Evolutionary conservation across 257 asterid genomes (phyloP).

Genomic region (Euphrasia confusa): DNA sequence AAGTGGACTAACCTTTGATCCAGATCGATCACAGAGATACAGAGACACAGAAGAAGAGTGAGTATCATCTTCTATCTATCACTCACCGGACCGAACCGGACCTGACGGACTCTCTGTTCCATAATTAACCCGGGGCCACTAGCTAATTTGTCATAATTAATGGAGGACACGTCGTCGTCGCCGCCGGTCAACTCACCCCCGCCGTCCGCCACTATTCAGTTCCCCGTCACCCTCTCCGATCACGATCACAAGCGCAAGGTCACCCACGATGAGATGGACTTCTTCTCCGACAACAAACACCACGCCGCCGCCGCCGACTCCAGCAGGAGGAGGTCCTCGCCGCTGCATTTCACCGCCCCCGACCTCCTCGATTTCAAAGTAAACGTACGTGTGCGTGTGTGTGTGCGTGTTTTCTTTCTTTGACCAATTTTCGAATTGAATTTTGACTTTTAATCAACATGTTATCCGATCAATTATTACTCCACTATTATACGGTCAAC

Average conservation of each 20-base stretch:
- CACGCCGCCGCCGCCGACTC: neutral
- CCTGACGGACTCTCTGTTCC: neutral
- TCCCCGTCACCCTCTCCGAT: neutral
- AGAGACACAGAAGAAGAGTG: too few relatives aligned
- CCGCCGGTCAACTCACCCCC: neutral
- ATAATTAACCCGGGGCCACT: neutral
- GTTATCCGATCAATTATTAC: too few relatives aligned
- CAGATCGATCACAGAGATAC: too few relatives aligned
- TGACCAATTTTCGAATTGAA: too few relatives aligned
- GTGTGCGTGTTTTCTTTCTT: too few relatives aligned
- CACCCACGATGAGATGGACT: neutral
- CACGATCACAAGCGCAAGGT: neutral
- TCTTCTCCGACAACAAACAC: neutral
- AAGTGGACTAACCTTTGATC: too few relatives aligned
- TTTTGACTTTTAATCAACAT: too few relatives aligned
- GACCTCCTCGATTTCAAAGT: slow-evolving; percentile 51
- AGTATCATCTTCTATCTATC: too few relatives aligned
- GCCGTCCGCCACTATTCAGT: neutral
- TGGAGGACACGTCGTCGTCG: neutral
- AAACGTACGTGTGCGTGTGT: slow-evolving; percentile 34
- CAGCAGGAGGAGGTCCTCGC: too few relatives aligned
- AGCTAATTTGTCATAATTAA: neutral
- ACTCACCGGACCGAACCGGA: too few relatives aligned
- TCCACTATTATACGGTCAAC: too few relatives aligned
- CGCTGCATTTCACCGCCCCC: neutral